Evolutionary conservation across 2,329 filamentous ascomycete species (phyloP).

Genomic region (Ascochyta clinopodiicola): DNA sequence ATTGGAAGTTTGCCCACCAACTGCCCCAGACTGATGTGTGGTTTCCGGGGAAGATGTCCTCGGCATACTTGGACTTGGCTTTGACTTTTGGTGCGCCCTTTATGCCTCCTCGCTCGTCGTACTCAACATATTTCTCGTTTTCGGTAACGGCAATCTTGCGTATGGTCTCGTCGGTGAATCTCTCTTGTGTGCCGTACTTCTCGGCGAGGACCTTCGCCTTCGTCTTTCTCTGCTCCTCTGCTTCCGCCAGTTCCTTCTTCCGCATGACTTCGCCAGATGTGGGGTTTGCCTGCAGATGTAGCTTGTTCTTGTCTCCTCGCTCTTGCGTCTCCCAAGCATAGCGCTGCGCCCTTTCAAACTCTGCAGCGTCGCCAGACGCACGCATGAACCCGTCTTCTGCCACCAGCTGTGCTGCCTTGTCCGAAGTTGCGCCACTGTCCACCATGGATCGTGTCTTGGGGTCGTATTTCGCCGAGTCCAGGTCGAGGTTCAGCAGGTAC

Average conservation of each 20-base stretch:
- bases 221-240: slow-evolving; percentile 70
- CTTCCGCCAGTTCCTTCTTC: slow-evolving; percentile 79
- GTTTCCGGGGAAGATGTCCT: slow-evolving; percentile 88
- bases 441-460: slow-evolving; percentile 94
- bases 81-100: slow-evolving; percentile 82
- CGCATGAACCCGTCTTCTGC: slow-evolving; percentile 93
- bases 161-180: slow-evolving; percentile 66
- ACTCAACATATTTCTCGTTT: slow-evolving; percentile 89
- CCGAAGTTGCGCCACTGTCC: slow-evolving; percentile 79
- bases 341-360: slow-evolving; percentile 86
- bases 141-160: slow-evolving; percentile 74
- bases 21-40: slow-evolving; percentile 94
- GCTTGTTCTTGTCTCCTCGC: slow-evolving; percentile 74
- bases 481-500: slow-evolving; percentile 91
- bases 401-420: slow-evolving; percentile 80
- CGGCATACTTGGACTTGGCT: slow-evolving; percentile 88
- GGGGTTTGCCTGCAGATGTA: slow-evolving; percentile 95
- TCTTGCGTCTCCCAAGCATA: slow-evolving; percentile 98
- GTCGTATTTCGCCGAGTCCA: slow-evolving; percentile 97
- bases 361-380: slow-evolving; percentile 86
- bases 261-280: slow-evolving; percentile 87
- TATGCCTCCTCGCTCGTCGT: slow-evolving; percentile 86
- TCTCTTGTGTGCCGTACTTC: slow-evolving; percentile 78
- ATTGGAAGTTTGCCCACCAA: slow-evolving; percentile 95
- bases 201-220: slow-evolving; percentile 75